phyloP scores from a whole-genome alignment of 2,329 filamentous ascomycete species.

The Gliomastix tumulicola region DNA sequence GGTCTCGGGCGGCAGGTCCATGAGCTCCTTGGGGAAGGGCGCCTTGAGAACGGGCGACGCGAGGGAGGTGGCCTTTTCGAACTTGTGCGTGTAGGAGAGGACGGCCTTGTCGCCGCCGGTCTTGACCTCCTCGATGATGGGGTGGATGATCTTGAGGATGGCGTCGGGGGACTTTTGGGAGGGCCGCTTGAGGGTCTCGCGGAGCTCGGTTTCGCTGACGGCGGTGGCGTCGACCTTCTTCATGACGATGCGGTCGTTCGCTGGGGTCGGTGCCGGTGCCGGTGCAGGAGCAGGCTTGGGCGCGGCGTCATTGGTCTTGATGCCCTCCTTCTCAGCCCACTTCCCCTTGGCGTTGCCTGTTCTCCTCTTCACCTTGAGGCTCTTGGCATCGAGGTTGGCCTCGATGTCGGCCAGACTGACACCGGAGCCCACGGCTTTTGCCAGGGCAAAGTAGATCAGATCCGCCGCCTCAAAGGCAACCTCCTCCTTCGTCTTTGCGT shows the following conservation, averaged over 20 bases:
- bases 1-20: conserved; percentile 79
- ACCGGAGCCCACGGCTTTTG: conserved; percentile 79
- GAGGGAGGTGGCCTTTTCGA: conserved; percentile 89
- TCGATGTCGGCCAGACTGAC: conserved; percentile 87
- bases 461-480: conserved; percentile 94
- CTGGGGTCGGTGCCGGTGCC: conserved; percentile 26
- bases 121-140: conserved; percentile 85
- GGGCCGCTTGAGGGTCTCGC: conserved; percentile 73
- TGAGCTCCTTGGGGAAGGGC: conserved; percentile 77
- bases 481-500: conserved; percentile 74
- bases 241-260: conserved; percentile 66
- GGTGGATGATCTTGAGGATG: conserved; percentile 83
- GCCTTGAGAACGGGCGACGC: conserved; percentile 84
- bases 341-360: conserved; percentile 91
- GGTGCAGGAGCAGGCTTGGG: conserved; percentile 23
- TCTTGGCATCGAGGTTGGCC: conserved; percentile 87
- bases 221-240: conserved; percentile 65
- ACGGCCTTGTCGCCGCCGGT: conserved; percentile 80
- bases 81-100: conserved; percentile 92
- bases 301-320: conserved; percentile 35
- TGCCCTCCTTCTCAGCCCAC: conserved; percentile 79
- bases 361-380: conserved; percentile 87
- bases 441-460: conserved; percentile 89
- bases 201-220: conserved; percentile 57
- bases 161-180: conserved; percentile 93